Conservation (phyloP, 805 yeast species). For the Yarrowia phangngaensis region DNA sequence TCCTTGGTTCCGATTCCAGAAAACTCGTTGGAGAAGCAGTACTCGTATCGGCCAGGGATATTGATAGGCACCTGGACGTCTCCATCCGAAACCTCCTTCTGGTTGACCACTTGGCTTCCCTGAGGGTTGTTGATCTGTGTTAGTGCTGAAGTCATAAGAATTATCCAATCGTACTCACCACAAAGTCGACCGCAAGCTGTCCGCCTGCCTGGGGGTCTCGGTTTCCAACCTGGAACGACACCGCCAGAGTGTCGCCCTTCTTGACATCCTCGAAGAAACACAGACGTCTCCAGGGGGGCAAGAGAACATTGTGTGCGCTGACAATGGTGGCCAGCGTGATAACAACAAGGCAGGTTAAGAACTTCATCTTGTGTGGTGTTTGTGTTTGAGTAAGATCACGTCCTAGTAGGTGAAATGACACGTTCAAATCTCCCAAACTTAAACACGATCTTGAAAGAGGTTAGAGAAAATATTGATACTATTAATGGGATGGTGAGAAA, state of each 20-base stretch:
- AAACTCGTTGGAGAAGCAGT: slow-evolving; percentile 89
- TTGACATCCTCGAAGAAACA: slow-evolving; percentile 85
- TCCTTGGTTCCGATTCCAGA: slow-evolving; percentile 72
- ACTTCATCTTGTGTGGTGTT: slow-evolving; percentile 19
- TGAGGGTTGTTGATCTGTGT: slow-evolving; percentile 43
- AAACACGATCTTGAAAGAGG: slow-evolving; percentile 22
- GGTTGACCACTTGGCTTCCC: slow-evolving; percentile 50
- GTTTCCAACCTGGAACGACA: slow-evolving; percentile 90
- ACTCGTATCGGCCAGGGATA: slow-evolving; percentile 68
- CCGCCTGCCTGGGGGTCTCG: slow-evolving; percentile 50
- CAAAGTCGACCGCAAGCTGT: slow-evolving; percentile 55
- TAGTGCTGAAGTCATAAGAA: too few species aligned
- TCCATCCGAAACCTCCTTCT: slow-evolving; percentile 69
- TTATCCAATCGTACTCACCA: slow-evolving; percentile 33
- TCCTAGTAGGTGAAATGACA: slow-evolving; percentile 7
- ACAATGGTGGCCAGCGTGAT: slow-evolving; percentile 30
- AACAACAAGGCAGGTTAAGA: slow-evolving; percentile 23
- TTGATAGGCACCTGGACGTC: slow-evolving; percentile 66
- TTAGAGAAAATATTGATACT: background rate
- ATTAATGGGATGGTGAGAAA: background rate
- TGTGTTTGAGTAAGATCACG: slow-evolving; percentile 9
- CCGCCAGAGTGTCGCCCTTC: slow-evolving; percentile 78
- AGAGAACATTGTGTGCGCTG: slow-evolving; percentile 71
- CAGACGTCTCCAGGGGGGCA: slow-evolving; percentile 78
- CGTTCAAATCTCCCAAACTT: slow-evolving; percentile 15